These are phyloP conservation scores for Russula earlei DNA, from an alignment of 768 basidiomycete species.

Conservation along the genomic window DNA sequence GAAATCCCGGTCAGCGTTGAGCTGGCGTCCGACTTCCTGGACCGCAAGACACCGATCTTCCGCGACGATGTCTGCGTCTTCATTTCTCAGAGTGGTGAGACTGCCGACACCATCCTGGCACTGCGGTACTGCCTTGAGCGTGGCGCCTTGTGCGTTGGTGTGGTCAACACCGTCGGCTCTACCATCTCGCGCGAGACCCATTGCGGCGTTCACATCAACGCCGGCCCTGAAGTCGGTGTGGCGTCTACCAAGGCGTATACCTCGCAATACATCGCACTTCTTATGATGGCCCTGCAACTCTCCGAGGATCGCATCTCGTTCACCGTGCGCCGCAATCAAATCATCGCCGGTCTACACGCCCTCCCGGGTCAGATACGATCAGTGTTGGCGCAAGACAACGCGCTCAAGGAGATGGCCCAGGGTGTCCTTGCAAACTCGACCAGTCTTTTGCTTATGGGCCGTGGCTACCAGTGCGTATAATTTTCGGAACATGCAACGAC, in stretches of 20 bases:
- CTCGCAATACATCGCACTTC: constrained; percentile 94
- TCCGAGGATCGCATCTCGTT: constrained; percentile 96
- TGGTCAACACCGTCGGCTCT: constrained; percentile 97
- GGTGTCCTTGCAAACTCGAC: constrained; percentile 69
- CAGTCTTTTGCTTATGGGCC: constrained; percentile 90
- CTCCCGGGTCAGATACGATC: constrained; percentile 83
- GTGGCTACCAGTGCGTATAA: constrained; percentile 84
- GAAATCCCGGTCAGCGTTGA: constrained; percentile 98
- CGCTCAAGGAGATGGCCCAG: constrained; percentile 74
- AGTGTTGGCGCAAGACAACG: constrained; percentile 70
- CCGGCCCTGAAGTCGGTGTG: constrained; percentile 97
- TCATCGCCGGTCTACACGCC: constrained; percentile 88
- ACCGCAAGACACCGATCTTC: constrained; percentile 99
- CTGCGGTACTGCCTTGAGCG: constrained; percentile 94
- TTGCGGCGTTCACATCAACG: constrained; percentile 99
- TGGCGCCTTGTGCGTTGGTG: constrained; percentile 92
- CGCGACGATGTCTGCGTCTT: constrained; percentile 96
- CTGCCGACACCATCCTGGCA: constrained; percentile 94
- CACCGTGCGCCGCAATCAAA: constrained; percentile 80
- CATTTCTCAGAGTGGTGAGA: constrained; percentile 96
- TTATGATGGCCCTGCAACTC: constrained; percentile 98
- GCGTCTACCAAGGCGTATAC: constrained; percentile 99
- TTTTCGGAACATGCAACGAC: neutral
- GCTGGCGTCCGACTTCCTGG: constrained; percentile 95
- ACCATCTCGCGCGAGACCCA: constrained; percentile 97